A percentile compares a stretch with the other conserved stretches of the same genome.
Conservation (phyloP, 2,329 filamentous ascomycete genomes). For the Botryosphaeria dothidea region DNA sequence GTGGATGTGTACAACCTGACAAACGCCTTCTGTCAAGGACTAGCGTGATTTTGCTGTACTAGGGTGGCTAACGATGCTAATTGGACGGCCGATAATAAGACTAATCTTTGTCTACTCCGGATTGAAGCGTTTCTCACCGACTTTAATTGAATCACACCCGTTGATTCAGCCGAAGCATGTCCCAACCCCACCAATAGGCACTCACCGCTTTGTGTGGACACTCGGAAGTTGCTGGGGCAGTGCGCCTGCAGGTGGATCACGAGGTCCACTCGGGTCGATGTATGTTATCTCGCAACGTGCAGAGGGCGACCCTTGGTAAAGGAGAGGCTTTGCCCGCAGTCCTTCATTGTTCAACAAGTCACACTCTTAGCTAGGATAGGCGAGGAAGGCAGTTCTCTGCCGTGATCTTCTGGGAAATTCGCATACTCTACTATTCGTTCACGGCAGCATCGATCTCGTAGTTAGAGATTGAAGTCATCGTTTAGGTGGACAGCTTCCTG, state of each 20-base stretch:
- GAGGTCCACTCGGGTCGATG: neutral
- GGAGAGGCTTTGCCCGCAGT: too few relatives aligned
- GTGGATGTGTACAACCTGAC: slow-evolving; percentile 1
- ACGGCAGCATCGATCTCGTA: too few relatives aligned
- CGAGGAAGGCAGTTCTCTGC: too few relatives aligned
- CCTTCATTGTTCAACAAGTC: too few relatives aligned
- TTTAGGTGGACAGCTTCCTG: too few relatives aligned
- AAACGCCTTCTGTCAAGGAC: neutral
- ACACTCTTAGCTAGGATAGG: too few relatives aligned
- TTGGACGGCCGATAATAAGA: neutral
- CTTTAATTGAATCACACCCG: neutral
- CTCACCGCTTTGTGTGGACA: neutral
- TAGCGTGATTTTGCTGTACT: neutral
- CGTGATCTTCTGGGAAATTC: too few relatives aligned
- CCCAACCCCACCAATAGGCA: neutral
- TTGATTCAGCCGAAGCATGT: neutral
- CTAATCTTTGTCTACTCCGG: neutral
- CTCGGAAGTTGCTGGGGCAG: neutral
- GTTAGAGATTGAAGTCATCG: too few relatives aligned
- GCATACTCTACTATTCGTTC: too few relatives aligned
- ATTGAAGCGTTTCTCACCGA: neutral
- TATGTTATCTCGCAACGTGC: neutral
- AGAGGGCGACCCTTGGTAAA: neutral
- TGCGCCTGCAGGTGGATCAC: neutral
- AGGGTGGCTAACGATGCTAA: slow-evolving; percentile 4